Evolutionary conservation across 2,329 filamentous ascomycete genomes (phyloP).

Genomic region (Lecanoromycetidae sp.): DNA sequence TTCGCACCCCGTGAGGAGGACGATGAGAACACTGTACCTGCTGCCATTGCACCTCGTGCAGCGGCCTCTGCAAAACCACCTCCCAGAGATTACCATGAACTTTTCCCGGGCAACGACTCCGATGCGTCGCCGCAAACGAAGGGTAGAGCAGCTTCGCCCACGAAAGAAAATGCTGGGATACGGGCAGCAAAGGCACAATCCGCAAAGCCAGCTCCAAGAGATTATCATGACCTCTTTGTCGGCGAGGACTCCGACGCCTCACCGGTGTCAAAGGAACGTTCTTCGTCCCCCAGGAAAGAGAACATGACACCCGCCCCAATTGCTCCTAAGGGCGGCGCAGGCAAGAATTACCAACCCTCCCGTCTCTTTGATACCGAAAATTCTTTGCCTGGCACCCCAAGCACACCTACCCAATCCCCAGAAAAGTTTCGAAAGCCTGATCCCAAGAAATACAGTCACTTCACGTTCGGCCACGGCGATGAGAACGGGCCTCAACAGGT

Average conservation of each 20-base stretch:
- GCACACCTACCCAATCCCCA: conserved; percentile 19
- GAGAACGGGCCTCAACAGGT: conserved; percentile 20
- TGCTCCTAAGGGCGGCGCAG: conserved; percentile 37
- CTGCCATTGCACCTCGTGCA: conserved; percentile 2
- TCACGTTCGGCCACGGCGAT: conserved; percentile 61
- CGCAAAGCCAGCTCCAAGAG: conserved; percentile 55
- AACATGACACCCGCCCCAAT: conserved; percentile 20
- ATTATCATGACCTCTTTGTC: conserved; percentile 58
- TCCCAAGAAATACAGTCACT: conserved; percentile 72
- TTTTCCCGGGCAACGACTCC: conserved; percentile 45
- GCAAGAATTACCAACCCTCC: conserved; percentile 40
- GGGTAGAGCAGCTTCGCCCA: conserved; percentile 14
- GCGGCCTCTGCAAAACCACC: conserved; percentile 52
- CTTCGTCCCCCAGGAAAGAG: conserved; percentile 17
- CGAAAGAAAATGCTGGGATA: conserved; percentile 15
- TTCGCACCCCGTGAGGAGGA: conserved; percentile 57
- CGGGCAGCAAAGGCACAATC: conserved; percentile 30
- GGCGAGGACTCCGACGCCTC: conserved; percentile 31
- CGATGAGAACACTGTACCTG: conserved; percentile 22
- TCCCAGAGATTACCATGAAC: conserved; percentile 56
- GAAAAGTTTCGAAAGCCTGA: conserved; percentile 43
- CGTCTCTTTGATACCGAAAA: conserved; percentile 39
- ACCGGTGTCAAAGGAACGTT: conserved; percentile 1
- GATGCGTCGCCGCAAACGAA: conserved; percentile 21
- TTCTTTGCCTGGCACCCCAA: conserved; percentile 18